Evolutionary conservation across 2,329 filamentous ascomycete genomes (phyloP).

Genomic region (Verticillium alfalfae): DNA sequence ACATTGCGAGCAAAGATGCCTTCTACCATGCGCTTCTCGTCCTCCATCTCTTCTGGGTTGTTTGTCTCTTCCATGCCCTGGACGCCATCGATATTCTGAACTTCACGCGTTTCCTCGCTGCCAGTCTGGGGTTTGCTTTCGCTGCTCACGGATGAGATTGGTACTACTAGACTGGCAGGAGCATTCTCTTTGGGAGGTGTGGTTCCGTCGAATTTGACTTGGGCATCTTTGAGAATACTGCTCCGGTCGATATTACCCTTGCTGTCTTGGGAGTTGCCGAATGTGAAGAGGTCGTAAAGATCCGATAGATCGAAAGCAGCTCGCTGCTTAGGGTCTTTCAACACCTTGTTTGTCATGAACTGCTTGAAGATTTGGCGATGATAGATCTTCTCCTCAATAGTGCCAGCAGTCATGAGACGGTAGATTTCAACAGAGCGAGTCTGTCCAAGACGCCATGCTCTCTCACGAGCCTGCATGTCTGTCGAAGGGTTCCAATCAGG

Average conservation of each 20-base stretch:
- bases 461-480: conserved; percentile 88
- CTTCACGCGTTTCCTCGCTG: conserved; percentile 31
- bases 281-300: conserved; percentile 84
- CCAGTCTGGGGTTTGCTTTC: conserved; percentile 1
- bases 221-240: conserved; percentile 80
- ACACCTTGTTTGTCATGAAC: conserved; percentile 91
- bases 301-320: conserved; percentile 88
- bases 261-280: conserved; percentile 57
- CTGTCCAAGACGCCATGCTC: conserved; percentile 93
- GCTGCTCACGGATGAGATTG: conserved; percentile 3
- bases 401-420: conserved; percentile 94
- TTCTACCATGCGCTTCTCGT: conserved; percentile 77
- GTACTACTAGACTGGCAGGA: conserved; percentile 3
- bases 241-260: conserved; percentile 74
- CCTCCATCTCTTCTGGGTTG: conserved; percentile 42
- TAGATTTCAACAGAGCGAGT: conserved; percentile 95
- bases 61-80: conserved; percentile 61
- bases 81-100: conserved; percentile 53
- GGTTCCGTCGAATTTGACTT: conserved; percentile 42
- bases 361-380: conserved; percentile 99
- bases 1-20: conserved; percentile 85
- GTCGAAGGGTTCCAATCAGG: conserved; percentile 99
- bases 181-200: conserved; percentile 16
- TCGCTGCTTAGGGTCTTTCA: conserved; percentile 89
- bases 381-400: conserved; percentile 99